Base-by-base conservation (phyloP, 140 eudicot genomes). In the Erigeron philadelphicus region DNA sequence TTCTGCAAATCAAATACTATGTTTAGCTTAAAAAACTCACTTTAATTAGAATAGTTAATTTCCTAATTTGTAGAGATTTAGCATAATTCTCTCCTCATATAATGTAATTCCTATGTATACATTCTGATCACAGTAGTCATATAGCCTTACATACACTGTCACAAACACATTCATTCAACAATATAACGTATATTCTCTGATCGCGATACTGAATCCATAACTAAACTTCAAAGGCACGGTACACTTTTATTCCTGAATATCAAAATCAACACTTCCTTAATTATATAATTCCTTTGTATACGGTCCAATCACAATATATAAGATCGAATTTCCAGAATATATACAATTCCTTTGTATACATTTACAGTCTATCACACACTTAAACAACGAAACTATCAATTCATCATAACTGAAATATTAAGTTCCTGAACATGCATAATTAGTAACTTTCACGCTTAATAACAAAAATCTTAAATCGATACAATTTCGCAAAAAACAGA, bases 201-300 rank as follows among this genome's bases (percentile, higher is more conserved):
- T 56, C 15, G 62, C 70, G 66, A 54, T 66, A 47, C 48, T 48
- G 57, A 75, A 48, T 59, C 55, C n/a, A 60, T 38, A 0, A n/a
- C 11, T 18, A 19, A 38, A 53, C 3, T 4, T 42, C 1, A 4
- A 40, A 31, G 38, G 59, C 59, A 23, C n/a, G n/a, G 25, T 4
- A 59, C 19, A 48, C 12, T 0, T 6, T 43, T 10, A 66, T 50
- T 61, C 21, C 72, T 62, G 7, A 44, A 63, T 31, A 62, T 0
- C 45, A 52, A 62, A 62, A 76, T 76, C 72, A 31, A 31, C 5
- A 31, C 38, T 53, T 12, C 15, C 59, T 3, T 53, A 0, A 53
- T 53, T 16, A 53, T 53, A 3, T n/a, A 16, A 53, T 53, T 4
- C 25, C 25, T 16, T 0, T 0, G 59, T 53, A 53, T 3, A 16